Base-by-base conservation (phyloP, 1,139 yeast genomes). In the Yamadazyma aaseri region DNA sequence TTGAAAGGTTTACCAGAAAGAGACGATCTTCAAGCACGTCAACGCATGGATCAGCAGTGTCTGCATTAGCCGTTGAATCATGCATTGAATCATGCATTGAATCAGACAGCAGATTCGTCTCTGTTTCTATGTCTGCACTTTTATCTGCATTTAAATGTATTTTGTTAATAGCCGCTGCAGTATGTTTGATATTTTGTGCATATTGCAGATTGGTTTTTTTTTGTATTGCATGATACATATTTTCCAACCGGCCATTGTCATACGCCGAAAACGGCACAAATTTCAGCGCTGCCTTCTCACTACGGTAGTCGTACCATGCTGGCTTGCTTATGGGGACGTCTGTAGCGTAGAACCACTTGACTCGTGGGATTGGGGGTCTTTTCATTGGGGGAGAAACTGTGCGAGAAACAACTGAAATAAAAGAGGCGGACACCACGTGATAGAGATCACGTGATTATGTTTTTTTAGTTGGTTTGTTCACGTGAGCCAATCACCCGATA, bases 1-100 rank as follows among this genome's bases (percentile, higher is more conserved):
- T 56, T 2, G 55, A 45, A 18, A 90, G 44, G 49, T 86, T 77
- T 2, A 89, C 96, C 47, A 80, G 76, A 48, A 84, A 86, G 26
- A 90, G 60, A 20, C 76, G 74, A 49, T 90, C 98, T 48, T 87
- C 96, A 49, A 83, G 83, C 3, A 90, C 97, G 2, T 76, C 73
- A 3, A 84, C 51, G 12, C 16, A 15, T 2, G 40, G 33, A 5
- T 22, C 20, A 3, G 31, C 14, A 5, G 13, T 21, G 5, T 32
- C 30, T 4, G 8, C 16, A n/a, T n/a, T n/a, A n/a, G n/a, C n/a
- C n/a, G n/a, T n/a, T n/a, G n/a, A n/a, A n/a, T n/a, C n/a, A n/a
- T n/a, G n/a, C n/a, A n/a, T n/a, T n/a, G n/a, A n/a, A n/a, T n/a
- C n/a, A n/a, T n/a, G n/a, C n/a, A n/a, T n/a, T n/a, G n/a, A n/a